Conservation (phyloP, 345 rosid species). For the Citrus sp. region DNA sequence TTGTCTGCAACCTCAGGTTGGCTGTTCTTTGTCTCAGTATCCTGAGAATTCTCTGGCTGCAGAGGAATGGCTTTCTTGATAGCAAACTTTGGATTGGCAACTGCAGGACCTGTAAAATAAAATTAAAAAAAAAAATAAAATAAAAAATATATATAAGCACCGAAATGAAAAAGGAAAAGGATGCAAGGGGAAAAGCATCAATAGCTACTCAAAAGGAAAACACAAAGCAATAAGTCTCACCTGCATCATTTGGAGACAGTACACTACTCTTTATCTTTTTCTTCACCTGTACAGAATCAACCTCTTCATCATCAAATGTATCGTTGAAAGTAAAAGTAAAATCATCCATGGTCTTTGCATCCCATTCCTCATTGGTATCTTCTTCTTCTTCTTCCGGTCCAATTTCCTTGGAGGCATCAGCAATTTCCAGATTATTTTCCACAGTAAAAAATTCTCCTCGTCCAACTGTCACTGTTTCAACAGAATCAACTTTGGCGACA, state of each 20-base stretch:
- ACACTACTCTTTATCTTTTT: constrained; percentile 42
- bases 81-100: constrained; percentile 21
- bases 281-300: constrained; percentile 53
- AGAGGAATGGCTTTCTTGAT: constrained; percentile 23
- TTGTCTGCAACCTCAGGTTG: constrained; percentile 30
- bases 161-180: no score
- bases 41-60: constrained; percentile 27
- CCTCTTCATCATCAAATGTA: constrained; percentile 85
- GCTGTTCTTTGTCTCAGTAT: constrained; percentile 12
- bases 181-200: background rate
- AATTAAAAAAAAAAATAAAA: background rate
- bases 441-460: constrained; percentile 30
- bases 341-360: constrained; percentile 93
- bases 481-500: constrained; percentile 32
- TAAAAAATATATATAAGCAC: background rate
- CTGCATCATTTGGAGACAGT: constrained; percentile 33
- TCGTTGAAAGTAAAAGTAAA: constrained; percentile 65
- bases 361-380: constrained; percentile 84
- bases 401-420: constrained; percentile 45
- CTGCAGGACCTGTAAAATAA: background rate
- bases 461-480: constrained; percentile 44
- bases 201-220: background rate
- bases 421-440: constrained; percentile 45
- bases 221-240: constrained; percentile 23
- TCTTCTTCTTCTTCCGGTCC: constrained; percentile 46